phyloP scores from a whole-genome alignment of 352 stramenopile genomes.

The Albugo laibachii region DNA sequence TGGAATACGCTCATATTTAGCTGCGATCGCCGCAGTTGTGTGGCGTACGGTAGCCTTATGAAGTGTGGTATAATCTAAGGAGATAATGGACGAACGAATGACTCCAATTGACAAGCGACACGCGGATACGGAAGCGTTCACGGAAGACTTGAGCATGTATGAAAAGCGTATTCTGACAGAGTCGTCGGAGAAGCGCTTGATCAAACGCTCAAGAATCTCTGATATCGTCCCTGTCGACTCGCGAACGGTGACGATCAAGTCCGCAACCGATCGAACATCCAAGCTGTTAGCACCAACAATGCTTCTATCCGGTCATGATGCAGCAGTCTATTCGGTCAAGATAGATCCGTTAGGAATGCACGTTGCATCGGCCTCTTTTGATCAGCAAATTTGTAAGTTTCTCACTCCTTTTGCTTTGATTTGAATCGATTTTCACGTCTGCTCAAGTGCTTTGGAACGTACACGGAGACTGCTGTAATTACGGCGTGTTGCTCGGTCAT shows the following conservation, averaged over 20 bases:
- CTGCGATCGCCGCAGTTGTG: too few relatives aligned
- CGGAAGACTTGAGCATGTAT: too few relatives aligned
- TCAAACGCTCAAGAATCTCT: constrained; percentile 42
- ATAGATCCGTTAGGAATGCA: constrained; percentile 59
- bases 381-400: constrained; percentile 33
- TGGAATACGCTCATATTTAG: too few relatives aligned
- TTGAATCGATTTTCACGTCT: neutral
- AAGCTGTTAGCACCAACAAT: constrained; percentile 46
- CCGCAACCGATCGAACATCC: constrained; percentile 36
- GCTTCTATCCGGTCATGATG: constrained; percentile 57
- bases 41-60: too few relatives aligned
- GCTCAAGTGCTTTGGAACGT: constrained; percentile 78
- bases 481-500: constrained; percentile 84
- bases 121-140: too few relatives aligned
- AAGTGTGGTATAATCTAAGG: too few relatives aligned
- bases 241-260: constrained; percentile 30
- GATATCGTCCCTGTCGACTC: constrained; percentile 54
- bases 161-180: too few relatives aligned
- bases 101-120: too few relatives aligned
- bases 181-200: constrained; percentile 13
- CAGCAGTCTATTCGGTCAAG: constrained; percentile 57
- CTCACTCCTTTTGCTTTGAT: neutral
- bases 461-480: constrained; percentile 83
- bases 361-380: constrained; percentile 46
- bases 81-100: too few relatives aligned